Evolutionary conservation across 1,284 basidiomycete species (phyloP).

Genomic region (Naganishia albida): DNA sequence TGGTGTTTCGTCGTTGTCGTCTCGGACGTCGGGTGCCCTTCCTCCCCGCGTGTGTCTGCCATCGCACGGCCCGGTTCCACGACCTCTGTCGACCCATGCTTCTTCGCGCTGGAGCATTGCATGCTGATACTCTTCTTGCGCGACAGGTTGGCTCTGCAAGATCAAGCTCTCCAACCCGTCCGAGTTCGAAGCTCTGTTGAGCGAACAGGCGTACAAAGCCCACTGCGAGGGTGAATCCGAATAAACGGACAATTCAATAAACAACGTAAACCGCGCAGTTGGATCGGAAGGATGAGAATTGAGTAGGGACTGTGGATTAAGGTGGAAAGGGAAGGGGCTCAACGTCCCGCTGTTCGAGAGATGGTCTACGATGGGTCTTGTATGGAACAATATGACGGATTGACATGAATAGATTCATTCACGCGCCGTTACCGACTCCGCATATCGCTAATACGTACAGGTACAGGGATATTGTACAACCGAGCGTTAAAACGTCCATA

Average conservation of each 20-base stretch:
- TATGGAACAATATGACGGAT: no score
- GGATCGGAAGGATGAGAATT: no score
- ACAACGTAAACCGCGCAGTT: no score
- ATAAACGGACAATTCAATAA: no score
- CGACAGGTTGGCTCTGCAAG: constrained; percentile 90
- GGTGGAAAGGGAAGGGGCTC: neutral
- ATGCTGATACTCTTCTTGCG: constrained; percentile 6
- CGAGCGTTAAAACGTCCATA: no score
- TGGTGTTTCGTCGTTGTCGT: neutral
- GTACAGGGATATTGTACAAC: no score
- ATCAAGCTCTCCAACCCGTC: constrained; percentile 75
- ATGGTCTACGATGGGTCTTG: neutral
- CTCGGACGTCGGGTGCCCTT: neutral
- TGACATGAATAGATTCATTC: no score
- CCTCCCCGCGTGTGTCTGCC: neutral
- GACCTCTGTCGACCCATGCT: neutral
- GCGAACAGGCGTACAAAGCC: constrained; percentile 74
- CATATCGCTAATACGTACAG: no score
- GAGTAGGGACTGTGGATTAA: neutral
- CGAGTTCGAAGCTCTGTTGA: constrained; percentile 76
- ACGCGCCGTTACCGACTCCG: no score
- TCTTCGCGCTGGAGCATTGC: neutral
- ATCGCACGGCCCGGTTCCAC: neutral
- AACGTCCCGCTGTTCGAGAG: neutral
- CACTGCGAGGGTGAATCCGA: constrained; percentile 60